Evolutionary conservation across 345 rosid genomes (phyloP).

Genomic region (Microthlaspi erraticum): DNA sequence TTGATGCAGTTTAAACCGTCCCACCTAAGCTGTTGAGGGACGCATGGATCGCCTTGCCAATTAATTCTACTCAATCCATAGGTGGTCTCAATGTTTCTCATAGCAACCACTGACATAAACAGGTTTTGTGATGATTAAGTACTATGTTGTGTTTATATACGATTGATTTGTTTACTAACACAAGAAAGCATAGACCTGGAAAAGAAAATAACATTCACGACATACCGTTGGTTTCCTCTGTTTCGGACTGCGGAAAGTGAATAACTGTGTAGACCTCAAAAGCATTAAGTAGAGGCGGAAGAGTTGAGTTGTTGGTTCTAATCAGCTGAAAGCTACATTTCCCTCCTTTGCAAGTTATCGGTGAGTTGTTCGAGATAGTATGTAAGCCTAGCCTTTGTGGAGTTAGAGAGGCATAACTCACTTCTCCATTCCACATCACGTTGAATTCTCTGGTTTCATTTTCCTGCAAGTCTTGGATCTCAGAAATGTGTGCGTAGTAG

Average conservation of each 20-base stretch:
- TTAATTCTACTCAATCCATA: neutral
- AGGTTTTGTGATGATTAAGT: too few relatives aligned
- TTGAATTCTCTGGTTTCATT: slow-evolving; percentile 44
- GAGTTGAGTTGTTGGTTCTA: slow-evolving; percentile 31
- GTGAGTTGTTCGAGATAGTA: neutral
- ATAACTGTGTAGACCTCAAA: slow-evolving; percentile 32
- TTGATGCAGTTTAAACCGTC: neutral
- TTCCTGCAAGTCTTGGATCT: slow-evolving; percentile 30
- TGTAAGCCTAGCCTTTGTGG: neutral
- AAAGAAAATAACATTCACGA: neutral
- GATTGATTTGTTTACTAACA: neutral
- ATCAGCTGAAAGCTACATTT: slow-evolving; percentile 8
- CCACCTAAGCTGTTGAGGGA: slow-evolving; percentile 13
- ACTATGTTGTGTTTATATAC: neutral
- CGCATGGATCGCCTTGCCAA: slow-evolving; percentile 36
- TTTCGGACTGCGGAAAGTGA: slow-evolving; percentile 16
- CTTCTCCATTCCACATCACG: neutral
- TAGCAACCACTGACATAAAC: slow-evolving; percentile 19
- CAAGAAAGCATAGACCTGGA: too few relatives aligned
- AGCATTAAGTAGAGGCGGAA: slow-evolving; percentile 47
- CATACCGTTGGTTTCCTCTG: slow-evolving; percentile 41
- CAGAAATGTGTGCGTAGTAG: slow-evolving; percentile 45
- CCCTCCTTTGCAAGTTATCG: neutral
- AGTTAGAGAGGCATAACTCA: neutral
- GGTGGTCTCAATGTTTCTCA: neutral